Evolutionary conservation across 768 basidiomycete genomes (phyloP).

Genomic region (Lyophyllum atratum): DNA sequence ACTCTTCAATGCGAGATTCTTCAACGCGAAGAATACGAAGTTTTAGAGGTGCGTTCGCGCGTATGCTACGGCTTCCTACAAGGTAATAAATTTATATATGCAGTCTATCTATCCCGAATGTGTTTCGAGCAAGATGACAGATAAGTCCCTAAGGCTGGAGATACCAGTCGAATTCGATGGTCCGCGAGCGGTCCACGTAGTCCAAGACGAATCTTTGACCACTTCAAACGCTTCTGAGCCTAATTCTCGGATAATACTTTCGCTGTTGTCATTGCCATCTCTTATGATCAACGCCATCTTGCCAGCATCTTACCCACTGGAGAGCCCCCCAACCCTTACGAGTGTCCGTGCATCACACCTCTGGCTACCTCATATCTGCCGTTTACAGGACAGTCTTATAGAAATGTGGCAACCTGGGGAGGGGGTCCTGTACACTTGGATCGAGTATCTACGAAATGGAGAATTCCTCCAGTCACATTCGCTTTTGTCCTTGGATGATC

Average conservation of each 20-base stretch:
- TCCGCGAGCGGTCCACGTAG: conserved; percentile 40
- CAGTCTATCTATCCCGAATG: conserved; percentile 84
- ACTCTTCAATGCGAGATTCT: conserved; percentile 31
- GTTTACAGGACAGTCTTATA: conserved; percentile 42
- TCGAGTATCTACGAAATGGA: conserved; percentile 70
- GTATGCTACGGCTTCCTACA: not conserved
- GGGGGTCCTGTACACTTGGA: conserved; percentile 66
- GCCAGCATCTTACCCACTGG: conserved; percentile 56
- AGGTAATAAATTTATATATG: not conserved
- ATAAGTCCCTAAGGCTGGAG: conserved; percentile 54
- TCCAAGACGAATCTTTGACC: conserved; percentile 7
- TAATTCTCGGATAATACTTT: conserved; percentile 23
- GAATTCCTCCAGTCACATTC: conserved; percentile 57
- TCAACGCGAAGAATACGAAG: conserved; percentile 62
- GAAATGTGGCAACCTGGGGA: conserved; percentile 65
- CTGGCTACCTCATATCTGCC: conserved; percentile 52
- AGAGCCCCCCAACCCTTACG: conserved; percentile 51
- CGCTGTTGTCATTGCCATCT: conserved; percentile 60
- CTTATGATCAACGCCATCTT: conserved; percentile 57
- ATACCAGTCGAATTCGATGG: conserved; percentile 63
- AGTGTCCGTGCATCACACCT: conserved; percentile 56
- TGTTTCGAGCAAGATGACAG: conserved; percentile 42
- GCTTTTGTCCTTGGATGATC: conserved; percentile 30
- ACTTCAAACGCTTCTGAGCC: conserved; percentile 4
- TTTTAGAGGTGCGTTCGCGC: conserved; percentile 50